A percentile compares a stretch with the other conserved stretches of the same genome.
These are phyloP conservation scores for Sparassis latifolia DNA, from an alignment of 1,284 basidiomycete species.

Conservation along the genomic window DNA sequence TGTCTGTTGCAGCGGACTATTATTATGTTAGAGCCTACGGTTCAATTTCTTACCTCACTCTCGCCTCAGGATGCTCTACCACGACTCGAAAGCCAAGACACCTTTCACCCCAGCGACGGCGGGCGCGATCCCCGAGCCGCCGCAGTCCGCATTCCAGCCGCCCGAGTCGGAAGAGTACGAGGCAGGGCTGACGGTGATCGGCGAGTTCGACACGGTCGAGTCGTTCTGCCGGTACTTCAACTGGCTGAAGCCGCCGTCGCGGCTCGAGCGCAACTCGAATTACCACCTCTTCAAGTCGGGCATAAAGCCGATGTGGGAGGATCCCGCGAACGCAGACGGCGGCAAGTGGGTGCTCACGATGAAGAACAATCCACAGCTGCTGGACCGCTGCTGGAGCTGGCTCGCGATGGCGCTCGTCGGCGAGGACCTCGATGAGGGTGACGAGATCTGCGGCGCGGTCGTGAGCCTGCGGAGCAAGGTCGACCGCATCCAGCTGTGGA, in stretches of 20 bases:
- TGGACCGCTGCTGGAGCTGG: constrained; percentile 90
- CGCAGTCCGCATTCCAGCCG: constrained; percentile 27
- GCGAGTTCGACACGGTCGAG: constrained; percentile 82
- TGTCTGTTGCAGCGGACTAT: too few relatives aligned
- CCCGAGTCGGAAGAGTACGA: constrained; percentile 69
- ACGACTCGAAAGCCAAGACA: constrained; percentile 76
- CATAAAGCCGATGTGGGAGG: constrained; percentile 96
- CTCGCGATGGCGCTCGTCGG: constrained; percentile 88
- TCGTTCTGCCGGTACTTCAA: constrained; percentile 92
- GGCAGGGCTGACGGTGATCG: constrained; percentile 70
- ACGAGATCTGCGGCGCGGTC: constrained; percentile 88
- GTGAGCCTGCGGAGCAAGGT: constrained; percentile 84
- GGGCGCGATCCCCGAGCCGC: constrained; percentile 25
- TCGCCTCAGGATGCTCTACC: constrained; percentile 72
- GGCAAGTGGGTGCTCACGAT: constrained; percentile 95
- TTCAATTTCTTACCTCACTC: neutral
- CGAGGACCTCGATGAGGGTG: constrained; percentile 81
- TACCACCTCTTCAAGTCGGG: constrained; percentile 93
- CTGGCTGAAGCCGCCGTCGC: constrained; percentile 87
- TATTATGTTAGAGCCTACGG: too few relatives aligned
- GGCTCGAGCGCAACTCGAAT: constrained; percentile 82
- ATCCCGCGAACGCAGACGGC: constrained; percentile 83
- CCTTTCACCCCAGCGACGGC: constrained; percentile 42
- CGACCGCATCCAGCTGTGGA: constrained; percentile 89
- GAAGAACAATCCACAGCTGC: constrained; percentile 70